These are phyloP conservation scores for Talaromyces sp. DNA, from an alignment of 2,329 filamentous ascomycete genomes.

Conservation along the genomic window DNA sequence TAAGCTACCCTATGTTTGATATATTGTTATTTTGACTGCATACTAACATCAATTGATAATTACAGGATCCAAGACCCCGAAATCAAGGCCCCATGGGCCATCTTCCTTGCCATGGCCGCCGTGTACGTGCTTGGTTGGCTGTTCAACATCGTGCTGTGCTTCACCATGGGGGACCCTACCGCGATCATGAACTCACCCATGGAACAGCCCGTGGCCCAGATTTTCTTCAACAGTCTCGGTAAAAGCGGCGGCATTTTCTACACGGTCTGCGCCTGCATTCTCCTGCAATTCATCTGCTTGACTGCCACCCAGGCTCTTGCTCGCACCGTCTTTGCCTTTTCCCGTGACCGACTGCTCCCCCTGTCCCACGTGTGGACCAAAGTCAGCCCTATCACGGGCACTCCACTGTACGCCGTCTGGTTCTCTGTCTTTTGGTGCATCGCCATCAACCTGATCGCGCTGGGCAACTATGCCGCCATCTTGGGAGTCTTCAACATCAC, in stretches of 20 bases:
- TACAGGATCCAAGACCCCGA: conserved; percentile 43
- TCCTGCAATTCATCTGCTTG: conserved; percentile 12
- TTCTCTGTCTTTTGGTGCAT: conserved; percentile 51
- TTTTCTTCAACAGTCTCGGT: conserved; percentile 56
- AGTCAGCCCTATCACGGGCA: conserved; percentile 45
- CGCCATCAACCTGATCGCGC: conserved; percentile 54
- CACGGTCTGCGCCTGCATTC: conserved; percentile 52
- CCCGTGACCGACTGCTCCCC: conserved; percentile 49
- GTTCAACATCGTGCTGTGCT: conserved; percentile 55
- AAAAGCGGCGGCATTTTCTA: conserved; percentile 49
- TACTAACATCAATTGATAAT: not conserved
- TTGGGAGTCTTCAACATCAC: conserved; percentile 42
- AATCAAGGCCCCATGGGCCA: conserved; percentile 52
- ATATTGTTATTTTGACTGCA: conserved; percentile 13
- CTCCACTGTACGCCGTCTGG: conserved; percentile 53
- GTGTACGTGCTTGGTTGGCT: conserved; percentile 53
- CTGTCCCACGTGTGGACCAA: conserved; percentile 46
- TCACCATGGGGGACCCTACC: conserved; percentile 51
- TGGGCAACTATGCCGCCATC: conserved; percentile 49
- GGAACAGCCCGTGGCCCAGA: conserved; percentile 52
- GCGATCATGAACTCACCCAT: conserved; percentile 44
- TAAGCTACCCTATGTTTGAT: conserved; percentile 7
- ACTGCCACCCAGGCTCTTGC: conserved; percentile 37
- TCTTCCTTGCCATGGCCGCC: conserved; percentile 51
- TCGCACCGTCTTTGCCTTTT: conserved; percentile 53